These are phyloP conservation scores for Fusarium mexicanum DNA, from an alignment of 2,329 filamentous ascomycete genomes.

Conservation along the genomic window DNA sequence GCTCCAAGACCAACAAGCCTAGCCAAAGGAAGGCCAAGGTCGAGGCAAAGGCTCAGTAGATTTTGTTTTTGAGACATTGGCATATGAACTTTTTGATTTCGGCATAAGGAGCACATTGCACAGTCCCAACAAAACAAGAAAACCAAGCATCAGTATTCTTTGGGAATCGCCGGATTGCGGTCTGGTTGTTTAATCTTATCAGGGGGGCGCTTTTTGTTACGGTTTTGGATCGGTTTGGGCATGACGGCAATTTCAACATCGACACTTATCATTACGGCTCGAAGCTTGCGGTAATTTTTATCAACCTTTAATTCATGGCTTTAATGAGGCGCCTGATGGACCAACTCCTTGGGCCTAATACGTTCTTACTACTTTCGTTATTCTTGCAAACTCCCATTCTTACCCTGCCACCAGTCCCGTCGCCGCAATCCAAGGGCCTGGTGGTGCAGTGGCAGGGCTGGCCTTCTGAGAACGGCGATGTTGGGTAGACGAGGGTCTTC, in stretches of 20 bases:
- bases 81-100: conserved; percentile 39
- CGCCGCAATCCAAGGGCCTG: background rate
- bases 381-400: conserved; percentile 23
- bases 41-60: conserved; percentile 19
- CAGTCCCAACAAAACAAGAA: conserved; percentile 12
- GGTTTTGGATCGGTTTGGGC: conserved; percentile 29
- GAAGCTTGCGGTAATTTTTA: conserved; percentile 38
- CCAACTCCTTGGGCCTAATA: conserved; percentile 26
- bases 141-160: conserved; percentile 16
- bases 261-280: conserved; percentile 34
- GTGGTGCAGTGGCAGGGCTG: background rate
- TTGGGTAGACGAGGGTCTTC: conserved; percentile 2
- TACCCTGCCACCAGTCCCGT: background rate
- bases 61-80: conserved; percentile 18
- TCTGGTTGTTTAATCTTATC: conserved; percentile 16
- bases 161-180: conserved; percentile 33
- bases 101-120: conserved; percentile 32
- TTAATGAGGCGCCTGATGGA: conserved; percentile 37
- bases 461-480: conserved; percentile 12
- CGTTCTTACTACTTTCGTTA: conserved; percentile 26
- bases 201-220: conserved; percentile 25
- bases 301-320: conserved; percentile 37
- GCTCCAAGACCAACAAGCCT: conserved; percentile 59
- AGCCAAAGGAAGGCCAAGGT: conserved; percentile 44
- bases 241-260: conserved; percentile 32